phyloP scores from a whole-genome alignment of 1,284 basidiomycete genomes.

The Boletus albobrunnescens region DNA sequence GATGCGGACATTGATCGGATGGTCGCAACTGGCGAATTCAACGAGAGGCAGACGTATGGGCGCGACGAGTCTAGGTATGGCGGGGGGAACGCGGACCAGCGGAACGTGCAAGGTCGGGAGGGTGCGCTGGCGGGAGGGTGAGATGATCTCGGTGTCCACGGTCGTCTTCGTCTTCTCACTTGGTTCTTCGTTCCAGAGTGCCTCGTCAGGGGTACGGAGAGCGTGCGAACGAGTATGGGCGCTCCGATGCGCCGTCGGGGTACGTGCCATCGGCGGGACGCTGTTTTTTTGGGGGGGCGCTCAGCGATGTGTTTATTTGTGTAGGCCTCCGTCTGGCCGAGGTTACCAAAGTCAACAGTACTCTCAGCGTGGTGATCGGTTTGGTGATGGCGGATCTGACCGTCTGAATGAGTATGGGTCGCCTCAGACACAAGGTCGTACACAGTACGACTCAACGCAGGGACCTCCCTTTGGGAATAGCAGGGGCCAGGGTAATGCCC shows the following conservation, averaged over 20 bases:
- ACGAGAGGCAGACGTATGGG: background rate
- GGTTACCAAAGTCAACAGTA: conserved; percentile 11
- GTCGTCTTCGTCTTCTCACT: background rate
- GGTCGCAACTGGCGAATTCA: conserved; percentile 18
- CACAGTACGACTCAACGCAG: conserved; percentile 9
- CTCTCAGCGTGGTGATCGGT: conserved; percentile 4
- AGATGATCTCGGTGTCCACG: background rate
- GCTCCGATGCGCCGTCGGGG: conserved; percentile 22
- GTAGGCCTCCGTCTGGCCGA: conserved; percentile 17
- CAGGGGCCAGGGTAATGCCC: conserved; percentile 12
- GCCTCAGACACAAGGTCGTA: conserved; percentile 10
- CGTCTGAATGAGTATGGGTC: conserved; percentile 14
- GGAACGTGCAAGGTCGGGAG: conserved; percentile 1
- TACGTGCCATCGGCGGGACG: background rate
- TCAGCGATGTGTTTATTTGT: background rate
- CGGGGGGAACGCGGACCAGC: background rate
- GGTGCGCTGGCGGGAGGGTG: conserved; percentile 22
- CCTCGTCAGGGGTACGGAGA: conserved; percentile 6
- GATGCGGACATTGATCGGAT: conserved; percentile 26
- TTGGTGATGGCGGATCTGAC: conserved; percentile 10
- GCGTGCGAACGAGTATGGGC: conserved; percentile 10
- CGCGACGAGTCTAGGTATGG: background rate
- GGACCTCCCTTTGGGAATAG: conserved; percentile 3
- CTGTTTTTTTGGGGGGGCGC: background rate
- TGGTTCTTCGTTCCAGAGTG: background rate